Evolutionary conservation across 164 flowering plant species (phyloP), one percentile per base, ranked within the genome.

Genomic region (Vitis cinerea): DNA sequence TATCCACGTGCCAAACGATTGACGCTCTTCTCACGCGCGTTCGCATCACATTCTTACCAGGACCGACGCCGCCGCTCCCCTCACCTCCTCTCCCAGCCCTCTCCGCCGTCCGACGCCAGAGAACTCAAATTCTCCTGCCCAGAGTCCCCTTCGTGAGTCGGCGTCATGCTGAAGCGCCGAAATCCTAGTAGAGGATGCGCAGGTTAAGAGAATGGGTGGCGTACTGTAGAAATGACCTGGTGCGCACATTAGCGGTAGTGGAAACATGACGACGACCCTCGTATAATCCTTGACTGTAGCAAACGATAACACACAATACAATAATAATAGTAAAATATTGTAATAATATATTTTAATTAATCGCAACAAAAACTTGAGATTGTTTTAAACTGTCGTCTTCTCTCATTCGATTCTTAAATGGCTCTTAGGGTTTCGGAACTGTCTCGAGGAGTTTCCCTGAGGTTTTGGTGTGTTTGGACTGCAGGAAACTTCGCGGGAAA

Each of bases 171-270:
- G 4, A 37, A 37, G 4, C 44, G 44, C 44, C 30, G 27, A 27
- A 17, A 23, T 3, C 63, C 63, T 23, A 8, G 17, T 53, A 48
- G 23, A 8, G 16, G 64, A 66, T 71, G 74, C 75, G 80, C 19
- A 75, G 78, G 78, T 60, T 71, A 69, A 70, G 64, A 23, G 49
- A n/a, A 44, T 48, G 50, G 55, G 51, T 58, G 6, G 68, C 54
- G 69, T 59, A 30, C 61, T 10, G 23, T 47, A 31, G 37, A 48
- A 57, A 53, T 29, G 59, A 72, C 68, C 71, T 69, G 75, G 76
- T 74, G 78, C 74, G 81, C 81, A 78, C 59, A 74, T 64, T 66
- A 72, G 75, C 64, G 67, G 3, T 71, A 72, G 81, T 82, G 84
- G 85, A 79, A 79, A 17, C 55, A 50, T 77, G 85, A 76, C 61